Evolutionary conservation across 2,329 filamentous ascomycete species (phyloP), one percentile per base, ranked within the genome.

Genomic region (Pyricularia grisea): DNA sequence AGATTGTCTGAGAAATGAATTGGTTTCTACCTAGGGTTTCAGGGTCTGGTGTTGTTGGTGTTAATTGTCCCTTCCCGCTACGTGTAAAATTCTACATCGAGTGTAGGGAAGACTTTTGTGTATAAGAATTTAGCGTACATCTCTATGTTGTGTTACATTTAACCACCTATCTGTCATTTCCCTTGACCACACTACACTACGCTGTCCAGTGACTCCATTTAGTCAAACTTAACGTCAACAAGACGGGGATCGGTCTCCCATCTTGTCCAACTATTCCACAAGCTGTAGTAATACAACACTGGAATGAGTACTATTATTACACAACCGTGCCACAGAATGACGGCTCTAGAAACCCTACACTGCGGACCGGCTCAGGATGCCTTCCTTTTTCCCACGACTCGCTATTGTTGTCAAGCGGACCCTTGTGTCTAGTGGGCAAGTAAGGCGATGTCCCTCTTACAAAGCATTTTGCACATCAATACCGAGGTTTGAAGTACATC

Each of bases 101-200:
- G 20, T 28, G 25, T 28, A 63, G 60, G 60, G 25, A 28, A 63
- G 60, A 63, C 25, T 63, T 50, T 27, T 63, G 60, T 63, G 60
- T 63, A 63, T 63, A 63, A 63, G 60, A 63, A 63, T 14, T 63
- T 63, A 63, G 60, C 60, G 60, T 63, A 63, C 60, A 63, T 63
- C 25, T 63, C 60, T 63, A 63, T 63, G 5, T 63, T 28, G 60
- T 63, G 60, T 63, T 30, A 63, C 60, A 63, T 28, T 63, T 27
- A 23, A 9, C 27, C 27, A 17, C 25, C n/a, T 23, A 17, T 61
- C 23, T 61, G 27, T 25, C n/a, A 11, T 30, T 30, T 28, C 27
- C 27, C 27, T 63, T 14, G 60, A 30, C 58, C 20, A n/a, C n/a
- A n/a, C n/a, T n/a, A 11, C 42, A 20, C 20, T 5, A n/a, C 42